Conservation (phyloP, 805 yeast genomes). For the Yarrowia sp. region DNA sequence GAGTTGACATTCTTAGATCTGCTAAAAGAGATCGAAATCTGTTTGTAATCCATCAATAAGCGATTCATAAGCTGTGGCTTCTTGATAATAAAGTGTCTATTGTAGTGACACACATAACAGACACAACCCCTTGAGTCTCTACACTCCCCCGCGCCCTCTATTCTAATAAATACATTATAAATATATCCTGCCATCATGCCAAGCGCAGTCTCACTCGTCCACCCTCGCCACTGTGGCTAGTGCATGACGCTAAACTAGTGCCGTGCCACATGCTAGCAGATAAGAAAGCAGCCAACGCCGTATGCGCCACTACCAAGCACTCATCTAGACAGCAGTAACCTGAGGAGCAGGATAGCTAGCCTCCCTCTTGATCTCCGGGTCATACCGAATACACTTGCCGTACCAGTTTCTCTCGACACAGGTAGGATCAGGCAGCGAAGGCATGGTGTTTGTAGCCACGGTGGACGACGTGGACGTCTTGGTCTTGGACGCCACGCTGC, state of each 20-base stretch:
- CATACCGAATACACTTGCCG: constrained; percentile 43
- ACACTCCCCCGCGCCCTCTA: neutral
- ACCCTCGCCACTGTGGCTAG: constrained; percentile 13
- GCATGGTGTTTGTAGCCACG: constrained; percentile 28
- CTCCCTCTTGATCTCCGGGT: constrained; percentile 9
- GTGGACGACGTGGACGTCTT: neutral
- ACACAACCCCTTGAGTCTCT: too few species aligned
- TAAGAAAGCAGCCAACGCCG: too few species aligned
- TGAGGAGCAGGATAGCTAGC: too few species aligned
- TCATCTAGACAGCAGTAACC: too few species aligned
- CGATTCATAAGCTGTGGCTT: too few species aligned
- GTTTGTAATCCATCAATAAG: too few species aligned
- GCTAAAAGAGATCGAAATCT: too few species aligned
- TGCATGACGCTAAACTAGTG: constrained; percentile 28
- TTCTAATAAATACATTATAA: constrained; percentile 34
- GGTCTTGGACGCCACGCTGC: constrained; percentile 4
- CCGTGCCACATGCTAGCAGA: constrained; percentile 23
- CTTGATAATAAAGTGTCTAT: too few species aligned
- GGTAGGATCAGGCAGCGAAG: constrained; percentile 41
- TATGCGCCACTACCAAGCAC: too few species aligned
- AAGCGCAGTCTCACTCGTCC: neutral
- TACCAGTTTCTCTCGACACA: constrained; percentile 56
- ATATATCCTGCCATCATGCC: constrained; percentile 2
- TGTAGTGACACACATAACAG: too few species aligned
- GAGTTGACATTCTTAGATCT: too few species aligned